These are phyloP conservation scores for Penicillium steckii DNA, from an alignment of 495 filamentous ascomycete species.

Conservation along the genomic window DNA sequence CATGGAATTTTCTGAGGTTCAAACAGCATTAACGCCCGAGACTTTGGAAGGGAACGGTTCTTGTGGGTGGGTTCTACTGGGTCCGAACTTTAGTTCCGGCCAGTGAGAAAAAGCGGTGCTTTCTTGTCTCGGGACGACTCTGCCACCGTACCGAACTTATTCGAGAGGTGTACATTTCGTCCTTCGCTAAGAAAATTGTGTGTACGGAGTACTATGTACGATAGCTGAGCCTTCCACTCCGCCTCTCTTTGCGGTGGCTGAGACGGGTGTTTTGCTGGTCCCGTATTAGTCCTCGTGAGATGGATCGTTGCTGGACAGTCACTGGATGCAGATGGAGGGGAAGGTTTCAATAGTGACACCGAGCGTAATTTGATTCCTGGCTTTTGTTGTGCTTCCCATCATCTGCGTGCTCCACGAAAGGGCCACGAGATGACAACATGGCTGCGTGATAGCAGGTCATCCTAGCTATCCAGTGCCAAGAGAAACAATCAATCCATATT, in stretches of 20 bases:
- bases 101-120: slow-evolving; percentile 7
- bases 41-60: slow-evolving; percentile 3
- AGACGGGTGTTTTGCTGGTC: neutral
- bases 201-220: too few species aligned
- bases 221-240: neutral
- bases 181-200: slow-evolving; percentile 3
- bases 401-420: neutral
- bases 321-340: neutral
- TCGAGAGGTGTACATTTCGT: slow-evolving; percentile 1
- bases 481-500: neutral
- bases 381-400: neutral
- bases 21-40: neutral
- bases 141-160: slow-evolving; percentile 6
- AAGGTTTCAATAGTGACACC: slow-evolving; percentile 5
- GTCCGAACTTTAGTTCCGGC: slow-evolving; percentile 8
- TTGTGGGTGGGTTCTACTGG: neutral
- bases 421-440: neutral
- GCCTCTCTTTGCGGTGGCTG: slow-evolving; percentile 1
- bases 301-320: neutral
- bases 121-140: slow-evolving; percentile 11
- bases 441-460: neutral
- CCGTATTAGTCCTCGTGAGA: neutral
- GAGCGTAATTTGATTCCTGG: neutral
- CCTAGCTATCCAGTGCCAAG: neutral
- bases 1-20: neutral